phyloP scores from a whole-genome alignment of 2,329 filamentous ascomycete species.

The Fonsecaea pugnacius region DNA sequence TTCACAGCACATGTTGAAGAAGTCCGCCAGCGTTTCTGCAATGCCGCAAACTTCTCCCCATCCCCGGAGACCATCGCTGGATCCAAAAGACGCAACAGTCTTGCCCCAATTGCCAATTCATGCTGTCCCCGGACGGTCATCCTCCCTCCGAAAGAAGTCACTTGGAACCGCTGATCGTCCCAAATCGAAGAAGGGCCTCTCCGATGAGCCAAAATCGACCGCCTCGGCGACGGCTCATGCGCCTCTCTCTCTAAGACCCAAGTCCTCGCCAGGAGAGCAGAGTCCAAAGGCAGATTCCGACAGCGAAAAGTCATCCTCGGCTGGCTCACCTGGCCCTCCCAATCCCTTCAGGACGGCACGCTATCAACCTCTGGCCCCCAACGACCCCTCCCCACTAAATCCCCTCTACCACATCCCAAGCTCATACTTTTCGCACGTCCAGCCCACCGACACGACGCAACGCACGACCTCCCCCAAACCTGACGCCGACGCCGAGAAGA shows the following conservation, averaged over 20 bases:
- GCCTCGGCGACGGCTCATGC: slow-evolving; percentile 12
- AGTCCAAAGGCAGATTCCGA: slow-evolving; percentile 6
- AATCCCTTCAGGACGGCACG: slow-evolving; percentile 23
- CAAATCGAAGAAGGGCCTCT: slow-evolving; percentile 11
- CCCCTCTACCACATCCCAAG: slow-evolving; percentile 29
- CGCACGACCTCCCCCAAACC: slow-evolving; percentile 4
- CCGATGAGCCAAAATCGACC: slow-evolving; percentile 8
- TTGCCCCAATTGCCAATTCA: slow-evolving; percentile 24
- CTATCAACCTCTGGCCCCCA: slow-evolving; percentile 28
- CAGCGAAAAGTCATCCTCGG: slow-evolving; percentile 15
- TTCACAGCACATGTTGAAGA: slow-evolving; percentile 16
- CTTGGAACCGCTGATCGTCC: slow-evolving; percentile 11
- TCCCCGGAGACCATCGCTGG: slow-evolving; percentile 2
- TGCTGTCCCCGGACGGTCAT: slow-evolving; percentile 21
- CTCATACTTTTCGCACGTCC: slow-evolving; percentile 11
- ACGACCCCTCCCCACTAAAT: slow-evolving; percentile 32
- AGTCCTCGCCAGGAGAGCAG: slow-evolving; percentile 11
- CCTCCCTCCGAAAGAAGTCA: slow-evolving; percentile 23
- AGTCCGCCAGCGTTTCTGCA: slow-evolving; percentile 8
- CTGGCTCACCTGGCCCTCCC: slow-evolving; percentile 11
- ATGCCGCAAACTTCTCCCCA: slow-evolving; percentile 15
- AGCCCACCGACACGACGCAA: slow-evolving; percentile 2
- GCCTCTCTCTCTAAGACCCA: slow-evolving; percentile 18
- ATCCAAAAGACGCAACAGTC: slow-evolving; percentile 16
- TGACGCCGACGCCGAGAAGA: background rate